Conservation (phyloP, 2,329 filamentous ascomycete genomes). For the Sclerotinia nivalis region DNA sequence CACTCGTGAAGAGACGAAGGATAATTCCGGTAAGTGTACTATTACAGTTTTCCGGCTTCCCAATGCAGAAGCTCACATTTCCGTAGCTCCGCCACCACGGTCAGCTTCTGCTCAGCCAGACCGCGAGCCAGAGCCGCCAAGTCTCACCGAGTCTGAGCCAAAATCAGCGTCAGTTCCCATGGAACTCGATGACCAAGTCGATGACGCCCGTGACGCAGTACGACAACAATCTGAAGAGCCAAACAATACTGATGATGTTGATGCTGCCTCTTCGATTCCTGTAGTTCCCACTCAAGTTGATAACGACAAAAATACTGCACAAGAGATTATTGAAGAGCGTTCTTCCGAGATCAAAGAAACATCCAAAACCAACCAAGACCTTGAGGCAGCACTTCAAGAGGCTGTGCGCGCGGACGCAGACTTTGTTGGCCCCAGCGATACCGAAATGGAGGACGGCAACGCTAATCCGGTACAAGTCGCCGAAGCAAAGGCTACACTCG, state of each 20-base stretch:
- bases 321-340: not conserved
- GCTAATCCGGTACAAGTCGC: conserved; percentile 28
- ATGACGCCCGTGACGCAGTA: not conserved
- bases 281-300: not conserved
- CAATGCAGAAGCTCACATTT: conserved; percentile 17
- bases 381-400: conserved; percentile 38
- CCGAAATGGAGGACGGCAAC: conserved; percentile 36
- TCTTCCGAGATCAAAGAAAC: conserved; percentile 7
- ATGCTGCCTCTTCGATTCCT: not conserved
- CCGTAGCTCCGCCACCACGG: conserved; percentile 1
- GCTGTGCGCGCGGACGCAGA: conserved; percentile 37
- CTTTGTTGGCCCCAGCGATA: conserved; percentile 26
- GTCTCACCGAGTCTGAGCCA: not conserved
- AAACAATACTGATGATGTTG: not conserved
- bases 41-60: not conserved
- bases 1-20: conserved; percentile 34
- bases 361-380: conserved; percentile 29
- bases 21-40: conserved; percentile 34
- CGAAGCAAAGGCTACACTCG: conserved; percentile 22
- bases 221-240: not conserved
- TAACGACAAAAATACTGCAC: not conserved
- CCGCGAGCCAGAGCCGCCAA: not conserved
- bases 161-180: conserved; percentile 13
- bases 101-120: conserved; percentile 7
- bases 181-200: conserved; percentile 12